Evolutionary conservation across 805 yeast species (phyloP).

Genomic region (Teunomyces barrocoloradensis): DNA sequence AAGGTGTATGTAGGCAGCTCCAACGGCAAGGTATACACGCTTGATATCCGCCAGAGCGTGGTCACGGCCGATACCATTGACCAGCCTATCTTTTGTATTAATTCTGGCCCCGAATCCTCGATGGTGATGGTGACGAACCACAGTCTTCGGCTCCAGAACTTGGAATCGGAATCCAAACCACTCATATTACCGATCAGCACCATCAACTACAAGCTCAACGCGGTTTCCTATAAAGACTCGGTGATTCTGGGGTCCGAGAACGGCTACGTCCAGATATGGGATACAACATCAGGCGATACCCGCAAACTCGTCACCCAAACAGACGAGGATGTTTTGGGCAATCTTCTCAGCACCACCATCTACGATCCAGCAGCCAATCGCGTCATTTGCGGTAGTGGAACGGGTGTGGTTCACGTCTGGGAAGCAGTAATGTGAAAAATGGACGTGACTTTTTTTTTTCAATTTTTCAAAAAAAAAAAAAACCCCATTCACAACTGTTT

Average conservation of each 20-base stretch:
- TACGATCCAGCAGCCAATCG: constrained; percentile 10
- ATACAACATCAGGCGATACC: neutral
- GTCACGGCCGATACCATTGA: neutral
- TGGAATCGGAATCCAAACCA: neutral
- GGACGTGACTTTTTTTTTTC: neutral
- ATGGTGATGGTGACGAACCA: neutral
- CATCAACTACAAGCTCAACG: constrained; percentile 8
- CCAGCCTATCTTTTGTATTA: neutral
- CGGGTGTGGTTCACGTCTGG: constrained; percentile 23
- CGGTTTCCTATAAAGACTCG: constrained; percentile 4
- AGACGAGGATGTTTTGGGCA: neutral
- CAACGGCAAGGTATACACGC: constrained; percentile 17
- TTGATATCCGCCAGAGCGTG: constrained; percentile 21
- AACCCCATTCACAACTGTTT: neutral
- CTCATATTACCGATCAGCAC: neutral
- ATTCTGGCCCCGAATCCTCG: neutral
- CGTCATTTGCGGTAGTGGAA: constrained; percentile 18
- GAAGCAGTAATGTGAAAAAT: constrained; percentile 14
- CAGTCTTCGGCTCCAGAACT: neutral
- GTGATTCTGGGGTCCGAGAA: constrained; percentile 17
- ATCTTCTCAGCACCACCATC: neutral
- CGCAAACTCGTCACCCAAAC: neutral
- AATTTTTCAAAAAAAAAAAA: too few relatives aligned
- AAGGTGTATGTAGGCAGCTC: constrained; percentile 18
- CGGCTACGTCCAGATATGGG: constrained; percentile 18